These are phyloP conservation scores for Flueggea neowawraea DNA, from an alignment of 441 rosid genomes.

Conservation along the genomic window DNA sequence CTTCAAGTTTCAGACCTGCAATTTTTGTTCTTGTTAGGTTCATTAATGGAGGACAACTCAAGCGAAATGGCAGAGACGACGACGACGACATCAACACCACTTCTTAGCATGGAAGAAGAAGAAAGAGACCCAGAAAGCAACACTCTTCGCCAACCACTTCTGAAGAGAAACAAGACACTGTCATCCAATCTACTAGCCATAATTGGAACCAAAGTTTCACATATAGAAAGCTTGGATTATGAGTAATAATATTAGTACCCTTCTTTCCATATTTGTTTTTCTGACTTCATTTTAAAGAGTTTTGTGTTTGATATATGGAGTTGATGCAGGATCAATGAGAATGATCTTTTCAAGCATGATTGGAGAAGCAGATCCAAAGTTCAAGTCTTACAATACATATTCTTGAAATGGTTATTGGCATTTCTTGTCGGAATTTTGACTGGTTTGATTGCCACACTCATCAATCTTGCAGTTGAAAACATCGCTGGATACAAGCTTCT, in stretches of 20 bases:
- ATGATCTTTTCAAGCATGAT: conserved; percentile 91
- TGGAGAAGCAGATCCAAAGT: conserved; percentile 90
- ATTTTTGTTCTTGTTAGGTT: no score
- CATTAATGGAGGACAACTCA: no score
- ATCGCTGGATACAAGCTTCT: conserved; percentile 93
- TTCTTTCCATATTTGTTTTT: background rate
- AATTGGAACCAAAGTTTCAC: conserved; percentile 84
- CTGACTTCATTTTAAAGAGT: background rate
- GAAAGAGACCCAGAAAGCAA: no score
- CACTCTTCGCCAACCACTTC: no score
- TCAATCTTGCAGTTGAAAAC: conserved; percentile 89
- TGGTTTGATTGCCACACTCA: conserved; percentile 79
- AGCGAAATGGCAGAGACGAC: no score
- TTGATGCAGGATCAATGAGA: conserved; percentile 76
- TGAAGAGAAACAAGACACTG: no score
- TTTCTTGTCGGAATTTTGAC: conserved; percentile 83
- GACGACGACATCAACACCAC: no score
- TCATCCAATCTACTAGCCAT: conserved; percentile 79
- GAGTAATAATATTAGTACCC: conserved; percentile 39
- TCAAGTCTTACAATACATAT: conserved; percentile 82
- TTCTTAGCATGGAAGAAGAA: no score
- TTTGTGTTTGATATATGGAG: background rate
- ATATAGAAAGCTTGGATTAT: conserved; percentile 88
- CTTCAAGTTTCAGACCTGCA: no score
- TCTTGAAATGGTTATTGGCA: conserved; percentile 81